These are phyloP conservation scores for Eimeria maxima DNA, from an alignment of 169 alveolate genomes.

Conservation along the genomic window DNA sequence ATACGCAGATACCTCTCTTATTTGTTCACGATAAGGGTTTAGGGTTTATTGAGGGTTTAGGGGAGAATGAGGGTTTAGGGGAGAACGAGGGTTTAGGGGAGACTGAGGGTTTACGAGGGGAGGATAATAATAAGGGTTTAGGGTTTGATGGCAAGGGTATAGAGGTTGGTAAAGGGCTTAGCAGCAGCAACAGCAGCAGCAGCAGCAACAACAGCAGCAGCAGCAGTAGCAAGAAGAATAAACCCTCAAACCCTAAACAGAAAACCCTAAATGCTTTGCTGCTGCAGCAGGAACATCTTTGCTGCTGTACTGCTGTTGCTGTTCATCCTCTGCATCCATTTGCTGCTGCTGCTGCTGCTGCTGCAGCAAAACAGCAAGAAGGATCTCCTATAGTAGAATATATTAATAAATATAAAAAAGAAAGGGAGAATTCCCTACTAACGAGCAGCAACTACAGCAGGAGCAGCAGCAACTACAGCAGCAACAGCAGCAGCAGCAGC, in stretches of 20 bases:
- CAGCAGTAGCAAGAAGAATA: no score
- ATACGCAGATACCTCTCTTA: background rate
- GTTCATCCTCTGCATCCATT: background rate
- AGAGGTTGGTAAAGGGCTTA: no score
- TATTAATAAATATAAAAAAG: background rate
- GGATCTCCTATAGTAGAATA: no score
- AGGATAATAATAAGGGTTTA: background rate
- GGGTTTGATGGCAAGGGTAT: no score
- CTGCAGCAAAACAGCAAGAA: background rate
- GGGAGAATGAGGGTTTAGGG: no score
- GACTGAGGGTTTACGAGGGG: background rate
- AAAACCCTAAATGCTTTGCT: background rate
- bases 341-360: background rate
- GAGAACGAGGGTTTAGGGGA: no score
- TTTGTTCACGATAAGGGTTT: background rate
- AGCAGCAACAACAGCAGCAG: no score
- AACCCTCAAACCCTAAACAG: no score
- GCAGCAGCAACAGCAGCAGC: no score
- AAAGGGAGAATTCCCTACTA: background rate
- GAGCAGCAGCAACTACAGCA: background rate
- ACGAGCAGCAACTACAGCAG: background rate
- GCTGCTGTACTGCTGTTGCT: background rate
- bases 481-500: constrained; percentile 2
- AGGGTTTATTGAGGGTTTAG: background rate
- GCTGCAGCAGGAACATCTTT: background rate